Conservation (phyloP, 1,284 basidiomycete genomes). For the Puccinia hordei region DNA sequence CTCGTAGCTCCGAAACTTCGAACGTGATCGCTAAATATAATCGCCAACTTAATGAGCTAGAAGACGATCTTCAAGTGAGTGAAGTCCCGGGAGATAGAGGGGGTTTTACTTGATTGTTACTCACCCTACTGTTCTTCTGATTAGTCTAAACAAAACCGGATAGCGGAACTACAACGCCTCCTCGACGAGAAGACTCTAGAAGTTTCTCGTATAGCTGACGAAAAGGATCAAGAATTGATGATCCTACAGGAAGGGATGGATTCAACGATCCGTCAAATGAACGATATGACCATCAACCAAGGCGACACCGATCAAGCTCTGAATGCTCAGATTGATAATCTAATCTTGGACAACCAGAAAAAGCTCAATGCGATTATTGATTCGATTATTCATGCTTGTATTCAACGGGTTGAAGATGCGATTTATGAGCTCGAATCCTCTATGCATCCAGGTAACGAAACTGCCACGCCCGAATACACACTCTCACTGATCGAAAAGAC, state of each 20-base stretch:
- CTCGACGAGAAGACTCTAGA: constrained; percentile 75
- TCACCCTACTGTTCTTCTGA: constrained; percentile 36
- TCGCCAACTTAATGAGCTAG: constrained; percentile 89
- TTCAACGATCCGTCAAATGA: constrained; percentile 83
- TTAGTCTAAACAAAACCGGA: constrained; percentile 87
- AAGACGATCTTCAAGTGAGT: constrained; percentile 84
- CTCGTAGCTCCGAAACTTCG: constrained; percentile 91
- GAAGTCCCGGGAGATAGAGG: not conserved
- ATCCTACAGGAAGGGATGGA: constrained; percentile 98
- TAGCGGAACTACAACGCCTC: constrained; percentile 82
- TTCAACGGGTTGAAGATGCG: constrained; percentile 93
- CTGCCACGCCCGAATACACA: constrained; percentile 95
- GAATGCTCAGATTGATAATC: constrained; percentile 91
- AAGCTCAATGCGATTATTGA: constrained; percentile 98
- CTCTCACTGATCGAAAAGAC: constrained; percentile 98
- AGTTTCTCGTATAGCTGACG: constrained; percentile 78
- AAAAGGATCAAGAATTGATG: constrained; percentile 94
- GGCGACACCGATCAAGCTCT: constrained; percentile 83
- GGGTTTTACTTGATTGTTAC: not conserved
- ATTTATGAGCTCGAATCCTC: constrained; percentile 97
- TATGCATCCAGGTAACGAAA: constrained; percentile 86
- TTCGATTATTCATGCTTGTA: constrained; percentile 94
- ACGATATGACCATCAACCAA: constrained; percentile 68
- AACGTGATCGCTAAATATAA: constrained; percentile 89
- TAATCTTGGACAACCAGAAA: constrained; percentile 96